A percentile compares a stretch with the other conserved stretches of the same genome.
Evolutionary conservation across 2,329 filamentous ascomycete genomes (phyloP).

Genomic region (Hortaea sp.): DNA sequence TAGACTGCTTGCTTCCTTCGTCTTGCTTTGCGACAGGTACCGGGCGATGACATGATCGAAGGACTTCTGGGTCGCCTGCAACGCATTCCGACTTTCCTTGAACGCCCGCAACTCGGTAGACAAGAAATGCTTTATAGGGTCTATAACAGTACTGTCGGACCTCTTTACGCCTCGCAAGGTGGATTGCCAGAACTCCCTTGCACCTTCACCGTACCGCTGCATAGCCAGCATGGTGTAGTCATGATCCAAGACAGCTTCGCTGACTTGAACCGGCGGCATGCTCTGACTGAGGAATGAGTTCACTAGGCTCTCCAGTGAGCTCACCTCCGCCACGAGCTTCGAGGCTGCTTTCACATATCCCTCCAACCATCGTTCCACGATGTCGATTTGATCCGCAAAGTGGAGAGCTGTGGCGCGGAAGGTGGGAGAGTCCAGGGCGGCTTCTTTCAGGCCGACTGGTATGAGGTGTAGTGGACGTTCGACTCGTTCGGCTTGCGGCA

Average conservation of each 20-base stretch:
- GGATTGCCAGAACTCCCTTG: conserved; percentile 77
- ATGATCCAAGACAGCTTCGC: conserved; percentile 81
- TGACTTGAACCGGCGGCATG: conserved; percentile 61
- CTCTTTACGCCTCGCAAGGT: conserved; percentile 64
- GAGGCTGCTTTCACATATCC: conserved; percentile 53
- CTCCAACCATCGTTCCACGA: conserved; percentile 86
- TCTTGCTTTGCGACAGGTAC: conserved; percentile 77
- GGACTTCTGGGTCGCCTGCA: conserved; percentile 72
- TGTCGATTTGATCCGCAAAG: conserved; percentile 85
- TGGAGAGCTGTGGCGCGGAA: conserved; percentile 81
- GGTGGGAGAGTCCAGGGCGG: conserved; percentile 88
- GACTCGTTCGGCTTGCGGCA: conserved; percentile 6
- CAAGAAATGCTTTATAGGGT: conserved; percentile 73
- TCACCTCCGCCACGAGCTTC: conserved; percentile 55
- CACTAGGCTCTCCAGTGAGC: conserved; percentile 68
- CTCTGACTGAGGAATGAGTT: conserved; percentile 66
- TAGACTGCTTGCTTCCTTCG: conserved; percentile 83
- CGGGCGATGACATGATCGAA: conserved; percentile 75
- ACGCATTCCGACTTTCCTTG: conserved; percentile 66
- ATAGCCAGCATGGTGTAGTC: conserved; percentile 88
- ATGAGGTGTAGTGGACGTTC: conserved; percentile 29
- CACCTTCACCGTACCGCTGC: conserved; percentile 73
- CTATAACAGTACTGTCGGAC: conserved; percentile 65
- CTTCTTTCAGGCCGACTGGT: conserved; percentile 85
- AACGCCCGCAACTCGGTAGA: conserved; percentile 71